phyloP scores from a whole-genome alignment of 169 alveolate genomes.

The Eimeria necatrix region DNA sequence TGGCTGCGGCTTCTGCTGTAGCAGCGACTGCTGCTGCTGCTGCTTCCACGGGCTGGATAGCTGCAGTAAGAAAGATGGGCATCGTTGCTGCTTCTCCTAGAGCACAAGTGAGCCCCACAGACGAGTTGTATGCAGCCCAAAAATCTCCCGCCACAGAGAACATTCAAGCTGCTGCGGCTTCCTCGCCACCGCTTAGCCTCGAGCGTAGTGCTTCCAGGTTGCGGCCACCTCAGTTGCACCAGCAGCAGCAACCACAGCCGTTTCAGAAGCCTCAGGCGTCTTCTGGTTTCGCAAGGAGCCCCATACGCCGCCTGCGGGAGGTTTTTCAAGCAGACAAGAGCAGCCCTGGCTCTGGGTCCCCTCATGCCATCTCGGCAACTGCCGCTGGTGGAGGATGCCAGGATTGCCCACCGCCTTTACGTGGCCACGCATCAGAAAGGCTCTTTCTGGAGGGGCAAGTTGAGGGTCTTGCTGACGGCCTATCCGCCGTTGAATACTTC shows the following conservation, averaged over 20 bases:
- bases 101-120: neutral
- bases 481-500: neutral
- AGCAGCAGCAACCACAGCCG: conserved; percentile 41
- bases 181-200: conserved; percentile 7
- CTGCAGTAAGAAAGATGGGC: conserved; percentile 7
- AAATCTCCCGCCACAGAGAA: neutral
- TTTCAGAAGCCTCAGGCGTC: neutral
- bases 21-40: conserved; percentile 62
- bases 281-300: neutral
- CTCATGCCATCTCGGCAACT: too few relatives aligned
- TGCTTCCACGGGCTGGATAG: conserved; percentile 16
- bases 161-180: neutral
- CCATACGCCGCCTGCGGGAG: conserved; percentile 8
- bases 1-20: conserved; percentile 33
- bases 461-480: neutral
- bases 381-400: too few relatives aligned
- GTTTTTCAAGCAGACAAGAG: neutral
- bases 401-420: too few relatives aligned
- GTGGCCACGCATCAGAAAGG: neutral
- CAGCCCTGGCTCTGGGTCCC: too few relatives aligned
- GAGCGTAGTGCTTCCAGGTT: neutral
- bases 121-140: neutral
- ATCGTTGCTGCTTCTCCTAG: neutral
- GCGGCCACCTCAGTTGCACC: conserved; percentile 21
- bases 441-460: neutral